Conservation (phyloP, 2,329 filamentous ascomycete species). For the Pseudocercospora cruenta region DNA sequence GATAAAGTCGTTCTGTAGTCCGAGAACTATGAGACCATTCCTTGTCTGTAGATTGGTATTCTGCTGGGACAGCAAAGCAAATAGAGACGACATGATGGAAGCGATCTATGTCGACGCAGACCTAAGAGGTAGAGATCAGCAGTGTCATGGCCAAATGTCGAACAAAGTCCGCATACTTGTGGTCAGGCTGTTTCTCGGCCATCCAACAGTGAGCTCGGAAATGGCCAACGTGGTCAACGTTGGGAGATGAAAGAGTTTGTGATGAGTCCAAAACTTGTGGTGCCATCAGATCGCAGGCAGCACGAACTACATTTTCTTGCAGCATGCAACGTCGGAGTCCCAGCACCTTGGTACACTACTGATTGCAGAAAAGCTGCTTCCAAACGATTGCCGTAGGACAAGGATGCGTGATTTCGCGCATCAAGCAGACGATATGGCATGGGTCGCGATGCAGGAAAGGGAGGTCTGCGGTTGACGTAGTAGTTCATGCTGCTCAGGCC, state of each 20-base stretch:
- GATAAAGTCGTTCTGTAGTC: slow-evolving; percentile 90
- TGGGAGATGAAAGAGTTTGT: slow-evolving; percentile 5
- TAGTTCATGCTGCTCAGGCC: not conserved
- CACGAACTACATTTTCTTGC: slow-evolving; percentile 23
- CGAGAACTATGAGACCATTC: slow-evolving; percentile 78
- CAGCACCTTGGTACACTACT: slow-evolving; percentile 23
- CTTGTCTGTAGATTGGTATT: slow-evolving; percentile 59
- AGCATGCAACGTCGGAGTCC: slow-evolving; percentile 24
- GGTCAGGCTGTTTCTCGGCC: slow-evolving; percentile 4
- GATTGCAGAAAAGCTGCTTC: slow-evolving; percentile 19
- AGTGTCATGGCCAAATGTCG: not conserved
- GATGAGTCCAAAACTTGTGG: slow-evolving; percentile 15
- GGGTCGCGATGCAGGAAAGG: not conserved
- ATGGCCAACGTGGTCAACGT: not conserved
- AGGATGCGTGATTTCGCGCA: slow-evolving; percentile 17
- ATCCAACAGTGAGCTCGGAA: not conserved
- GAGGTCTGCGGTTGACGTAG: not conserved
- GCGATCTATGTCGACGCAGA: not conserved
- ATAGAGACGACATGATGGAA: slow-evolving; percentile 44
- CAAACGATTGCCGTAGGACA: slow-evolving; percentile 21
- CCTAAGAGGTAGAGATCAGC: not conserved
- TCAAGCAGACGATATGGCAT: not conserved
- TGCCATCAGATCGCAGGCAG: slow-evolving; percentile 12
- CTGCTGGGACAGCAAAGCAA: slow-evolving; percentile 50
- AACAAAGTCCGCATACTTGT: not conserved